These are phyloP conservation scores for Tetraselmis chui DNA, from an alignment of 139 green algal species.

Conservation along the genomic window DNA sequence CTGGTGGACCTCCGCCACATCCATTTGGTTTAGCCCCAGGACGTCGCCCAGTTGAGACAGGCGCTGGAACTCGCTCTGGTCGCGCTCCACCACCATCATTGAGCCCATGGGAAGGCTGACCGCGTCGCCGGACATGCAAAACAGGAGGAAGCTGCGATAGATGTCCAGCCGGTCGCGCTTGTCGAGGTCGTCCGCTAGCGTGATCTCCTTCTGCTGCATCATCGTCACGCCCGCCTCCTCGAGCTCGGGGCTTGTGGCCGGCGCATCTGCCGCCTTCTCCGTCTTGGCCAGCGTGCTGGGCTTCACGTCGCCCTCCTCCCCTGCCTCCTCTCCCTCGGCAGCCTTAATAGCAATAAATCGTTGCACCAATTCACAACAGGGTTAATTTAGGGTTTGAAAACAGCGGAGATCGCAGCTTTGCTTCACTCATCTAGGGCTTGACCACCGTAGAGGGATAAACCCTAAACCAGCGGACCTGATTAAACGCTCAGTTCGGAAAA, in stretches of 20 bases:
- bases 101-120: constrained; percentile 86
- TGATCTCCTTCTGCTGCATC: constrained; percentile 96
- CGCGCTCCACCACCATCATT: constrained; percentile 56
- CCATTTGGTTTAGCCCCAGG: constrained; percentile 62
- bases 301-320: constrained; percentile 21
- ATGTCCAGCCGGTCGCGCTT: constrained; percentile 66
- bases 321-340: constrained; percentile 17
- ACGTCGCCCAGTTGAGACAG: constrained; percentile 79
- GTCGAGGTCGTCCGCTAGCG: constrained; percentile 73
- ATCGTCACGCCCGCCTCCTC: too few relatives aligned
- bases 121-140: constrained; percentile 79
- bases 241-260: background rate
- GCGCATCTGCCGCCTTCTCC: constrained; percentile 15
- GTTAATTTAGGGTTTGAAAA: too few relatives aligned
- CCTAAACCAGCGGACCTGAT: too few relatives aligned
- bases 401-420: too few relatives aligned
- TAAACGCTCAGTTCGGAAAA: too few relatives aligned
- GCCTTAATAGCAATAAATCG: too few relatives aligned
- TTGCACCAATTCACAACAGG: too few relatives aligned
- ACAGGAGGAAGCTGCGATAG: constrained; percentile 94
- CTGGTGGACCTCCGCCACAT: constrained; percentile 33
- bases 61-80: constrained; percentile 72
- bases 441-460: too few relatives aligned
- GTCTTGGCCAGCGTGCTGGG: constrained; percentile 13
- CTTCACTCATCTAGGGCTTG: too few relatives aligned